phyloP scores from a whole-genome alignment of 176 grass and related monocot genomes.

The Hyparrhenia diplandra region DNA sequence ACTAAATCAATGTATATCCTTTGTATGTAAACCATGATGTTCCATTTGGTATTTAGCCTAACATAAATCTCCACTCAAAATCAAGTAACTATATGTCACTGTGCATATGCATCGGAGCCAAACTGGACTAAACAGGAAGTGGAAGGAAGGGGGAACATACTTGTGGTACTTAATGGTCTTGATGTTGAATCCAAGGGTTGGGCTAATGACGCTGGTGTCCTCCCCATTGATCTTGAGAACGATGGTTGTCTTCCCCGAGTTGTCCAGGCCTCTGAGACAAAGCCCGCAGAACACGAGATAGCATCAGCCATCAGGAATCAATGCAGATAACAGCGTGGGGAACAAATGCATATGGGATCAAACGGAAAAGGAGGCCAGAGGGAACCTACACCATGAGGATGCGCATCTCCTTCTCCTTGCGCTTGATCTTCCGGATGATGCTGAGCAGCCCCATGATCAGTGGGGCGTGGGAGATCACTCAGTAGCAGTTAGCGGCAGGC shows the following conservation, averaged over 20 bases:
- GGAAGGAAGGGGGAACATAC: slow-evolving; percentile 19
- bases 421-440: slow-evolving; percentile 90
- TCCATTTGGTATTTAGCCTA: too few species aligned
- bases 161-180: slow-evolving; percentile 93
- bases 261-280: slow-evolving; percentile 61
- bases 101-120: background rate
- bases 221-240: slow-evolving; percentile 91
- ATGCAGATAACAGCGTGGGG: background rate
- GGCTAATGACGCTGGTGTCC: slow-evolving; percentile 86
- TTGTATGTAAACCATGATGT: background rate
- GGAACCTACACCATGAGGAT: slow-evolving; percentile 90
- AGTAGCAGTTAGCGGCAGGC: too few species aligned
- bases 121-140: background rate
- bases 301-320: background rate
- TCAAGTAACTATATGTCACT: background rate
- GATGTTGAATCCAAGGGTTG: slow-evolving; percentile 92
- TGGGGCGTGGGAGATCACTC: too few species aligned
- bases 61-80: too few species aligned
- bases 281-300: background rate
- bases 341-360: background rate
- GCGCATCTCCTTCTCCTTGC: slow-evolving; percentile 94
- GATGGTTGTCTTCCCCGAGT: slow-evolving; percentile 88
- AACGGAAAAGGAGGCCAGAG: background rate
- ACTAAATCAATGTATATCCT: background rate
- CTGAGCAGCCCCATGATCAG: slow-evolving; percentile 69